Conservation (phyloP, 164 flowering plant species). For the Liquidambar formosana region DNA sequence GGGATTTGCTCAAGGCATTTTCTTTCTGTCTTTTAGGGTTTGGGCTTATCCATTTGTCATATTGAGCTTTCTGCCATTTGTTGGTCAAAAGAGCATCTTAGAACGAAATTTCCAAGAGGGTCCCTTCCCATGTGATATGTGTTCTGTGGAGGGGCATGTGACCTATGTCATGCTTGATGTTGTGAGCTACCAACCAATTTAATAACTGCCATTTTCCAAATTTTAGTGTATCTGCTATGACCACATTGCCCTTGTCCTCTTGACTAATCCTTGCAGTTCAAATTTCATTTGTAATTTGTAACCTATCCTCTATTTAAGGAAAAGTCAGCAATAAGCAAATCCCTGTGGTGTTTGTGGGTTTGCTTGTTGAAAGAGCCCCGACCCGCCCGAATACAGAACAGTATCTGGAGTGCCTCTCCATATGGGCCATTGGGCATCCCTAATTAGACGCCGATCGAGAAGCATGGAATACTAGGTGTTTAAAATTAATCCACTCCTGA, state of each 20-base stretch:
- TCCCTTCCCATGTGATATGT: conserved; percentile 17
- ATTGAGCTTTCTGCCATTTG: neutral
- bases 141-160: conserved; percentile 5
- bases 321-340: too few relatives aligned
- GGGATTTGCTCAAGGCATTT: neutral
- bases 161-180: conserved; percentile 8
- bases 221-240: neutral
- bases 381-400: too few relatives aligned
- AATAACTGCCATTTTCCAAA: neutral
- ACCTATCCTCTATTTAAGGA: too few relatives aligned
- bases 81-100: conserved; percentile 20
- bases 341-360: too few relatives aligned
- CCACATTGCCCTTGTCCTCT: neutral
- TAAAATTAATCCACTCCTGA: too few relatives aligned
- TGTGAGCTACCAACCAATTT: neutral
- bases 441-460: too few relatives aligned
- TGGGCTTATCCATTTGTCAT: neutral
- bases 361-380: too few relatives aligned
- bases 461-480: too few relatives aligned
- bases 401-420: too few relatives aligned
- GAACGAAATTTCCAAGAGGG: conserved; percentile 13
- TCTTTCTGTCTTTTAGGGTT: neutral
- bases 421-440: too few relatives aligned
- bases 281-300: too few relatives aligned
- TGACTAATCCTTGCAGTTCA: neutral